These are phyloP conservation scores for Paecilomyces sp. DNA, from an alignment of 2,329 filamentous ascomycete species.

Conservation along the genomic window DNA sequence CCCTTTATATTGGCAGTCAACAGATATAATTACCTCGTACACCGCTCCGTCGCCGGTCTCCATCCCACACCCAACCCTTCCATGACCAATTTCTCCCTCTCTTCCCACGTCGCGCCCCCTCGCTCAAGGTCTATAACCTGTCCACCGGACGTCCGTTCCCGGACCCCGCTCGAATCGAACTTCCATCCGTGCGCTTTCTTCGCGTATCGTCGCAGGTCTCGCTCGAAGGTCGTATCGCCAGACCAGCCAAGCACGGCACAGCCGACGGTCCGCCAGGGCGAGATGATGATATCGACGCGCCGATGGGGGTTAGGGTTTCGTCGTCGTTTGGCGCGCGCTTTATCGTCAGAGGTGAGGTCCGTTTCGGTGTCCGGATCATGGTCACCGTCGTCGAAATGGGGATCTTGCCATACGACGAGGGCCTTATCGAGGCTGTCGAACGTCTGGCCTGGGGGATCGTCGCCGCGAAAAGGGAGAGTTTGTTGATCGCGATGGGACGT, in stretches of 20 bases:
- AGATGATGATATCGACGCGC: constrained; percentile 85
- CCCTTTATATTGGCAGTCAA: no score
- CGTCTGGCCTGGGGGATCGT: constrained; percentile 35
- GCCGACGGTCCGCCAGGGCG: constrained; percentile 80
- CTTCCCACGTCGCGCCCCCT: constrained; percentile 49
- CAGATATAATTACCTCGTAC: constrained; percentile 45
- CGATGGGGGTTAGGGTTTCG: constrained; percentile 69
- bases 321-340: constrained; percentile 10
- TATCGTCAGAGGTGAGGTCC: constrained; percentile 5
- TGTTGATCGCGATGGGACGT: constrained; percentile 68
- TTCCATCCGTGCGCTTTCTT: constrained; percentile 67
- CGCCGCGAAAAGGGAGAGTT: constrained; percentile 47
- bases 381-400: constrained; percentile 37
- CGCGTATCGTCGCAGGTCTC: constrained; percentile 75
- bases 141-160: constrained; percentile 56
- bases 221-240: constrained; percentile 80
- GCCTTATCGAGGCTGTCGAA: constrained; percentile 92
- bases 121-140: constrained; percentile 65
- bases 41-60: constrained; percentile 60
- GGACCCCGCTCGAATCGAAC: constrained; percentile 85
- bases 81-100: constrained; percentile 77
- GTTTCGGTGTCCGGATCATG: constrained; percentile 10
- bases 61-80: constrained; percentile 64
- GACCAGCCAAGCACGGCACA: constrained; percentile 87
- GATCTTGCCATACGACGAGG: constrained; percentile 84